These are phyloP conservation scores for Boletus subcaerulescens DNA, from an alignment of 768 basidiomycete species.

Conservation along the genomic window DNA sequence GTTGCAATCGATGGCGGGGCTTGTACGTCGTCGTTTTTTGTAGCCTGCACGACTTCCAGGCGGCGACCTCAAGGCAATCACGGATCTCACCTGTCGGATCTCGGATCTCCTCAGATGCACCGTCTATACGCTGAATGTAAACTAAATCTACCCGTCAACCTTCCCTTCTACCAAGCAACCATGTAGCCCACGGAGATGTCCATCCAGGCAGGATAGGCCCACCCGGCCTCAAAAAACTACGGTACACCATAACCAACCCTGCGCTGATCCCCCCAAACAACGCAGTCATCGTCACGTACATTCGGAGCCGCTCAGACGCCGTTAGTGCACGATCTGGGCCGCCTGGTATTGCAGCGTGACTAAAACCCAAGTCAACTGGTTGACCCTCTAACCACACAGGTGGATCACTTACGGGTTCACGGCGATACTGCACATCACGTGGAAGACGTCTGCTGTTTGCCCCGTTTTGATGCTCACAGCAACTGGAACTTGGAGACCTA, in stretches of 20 bases:
- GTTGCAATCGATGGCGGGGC: constrained; percentile 15
- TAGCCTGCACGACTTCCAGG: constrained; percentile 22
- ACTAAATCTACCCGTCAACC: constrained; percentile 16
- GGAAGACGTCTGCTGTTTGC: constrained; percentile 84
- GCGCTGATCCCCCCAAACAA: constrained; percentile 71
- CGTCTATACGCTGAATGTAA: constrained; percentile 17
- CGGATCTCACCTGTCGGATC: constrained; percentile 36
- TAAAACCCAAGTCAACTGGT: constrained; percentile 26
- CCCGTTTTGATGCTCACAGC: constrained; percentile 88
- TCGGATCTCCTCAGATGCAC: constrained; percentile 29
- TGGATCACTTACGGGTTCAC: constrained; percentile 73
- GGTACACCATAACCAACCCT: constrained; percentile 66
- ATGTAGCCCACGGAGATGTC: constrained; percentile 60
- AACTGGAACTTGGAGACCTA: constrained; percentile 90
- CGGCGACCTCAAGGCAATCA: constrained; percentile 35
- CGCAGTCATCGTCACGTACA: constrained; percentile 71
- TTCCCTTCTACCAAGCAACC: constrained; percentile 58
- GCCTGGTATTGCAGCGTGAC: constrained; percentile 71
- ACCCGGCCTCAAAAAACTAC: constrained; percentile 65
- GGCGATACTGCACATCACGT: constrained; percentile 78
- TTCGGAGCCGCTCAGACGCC: constrained; percentile 62
- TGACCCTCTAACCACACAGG: neutral
- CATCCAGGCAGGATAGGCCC: constrained; percentile 49
- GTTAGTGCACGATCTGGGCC: constrained; percentile 79
- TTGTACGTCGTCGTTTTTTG: constrained; percentile 15